These are phyloP conservation scores for Aechmea fasciata DNA, from an alignment of 176 grass and related monocot species.

Conservation along the genomic window DNA sequence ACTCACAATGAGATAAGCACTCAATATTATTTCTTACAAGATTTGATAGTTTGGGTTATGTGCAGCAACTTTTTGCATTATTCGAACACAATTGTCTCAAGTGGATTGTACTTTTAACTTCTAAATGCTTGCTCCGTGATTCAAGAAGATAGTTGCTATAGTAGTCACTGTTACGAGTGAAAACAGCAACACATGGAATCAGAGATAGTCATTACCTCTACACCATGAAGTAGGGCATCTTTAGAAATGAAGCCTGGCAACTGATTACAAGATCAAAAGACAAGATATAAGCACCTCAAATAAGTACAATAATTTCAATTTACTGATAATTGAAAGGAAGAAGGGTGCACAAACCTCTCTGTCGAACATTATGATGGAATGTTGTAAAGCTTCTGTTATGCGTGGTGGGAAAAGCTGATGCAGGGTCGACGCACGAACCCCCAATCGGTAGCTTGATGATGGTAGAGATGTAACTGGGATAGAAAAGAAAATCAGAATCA, in stretches of 20 bases:
- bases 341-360: constrained; percentile 49
- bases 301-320: not conserved
- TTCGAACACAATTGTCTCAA: no score
- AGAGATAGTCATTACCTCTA: constrained; percentile 59
- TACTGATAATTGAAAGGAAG: constrained; percentile 2
- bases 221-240: constrained; percentile 91
- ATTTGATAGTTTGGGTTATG: no score
- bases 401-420: constrained; percentile 67
- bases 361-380: constrained; percentile 64
- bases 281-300: constrained; percentile 15
- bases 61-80: no score
- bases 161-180: no score
- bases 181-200: no score
- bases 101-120: no score
- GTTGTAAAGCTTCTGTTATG: constrained; percentile 79
- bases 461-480: constrained; percentile 54
- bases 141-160: no score
- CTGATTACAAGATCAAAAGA: constrained; percentile 22
- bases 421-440: constrained; percentile 63
- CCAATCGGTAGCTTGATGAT: constrained; percentile 86
- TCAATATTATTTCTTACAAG: not conserved
- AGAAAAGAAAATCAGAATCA: constrained; percentile 15
- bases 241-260: constrained; percentile 72
- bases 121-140: no score
- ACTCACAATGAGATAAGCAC: not conserved